These are phyloP conservation scores for Thelonectria olida DNA, from an alignment of 2,329 filamentous ascomycete species.

Conservation along the genomic window DNA sequence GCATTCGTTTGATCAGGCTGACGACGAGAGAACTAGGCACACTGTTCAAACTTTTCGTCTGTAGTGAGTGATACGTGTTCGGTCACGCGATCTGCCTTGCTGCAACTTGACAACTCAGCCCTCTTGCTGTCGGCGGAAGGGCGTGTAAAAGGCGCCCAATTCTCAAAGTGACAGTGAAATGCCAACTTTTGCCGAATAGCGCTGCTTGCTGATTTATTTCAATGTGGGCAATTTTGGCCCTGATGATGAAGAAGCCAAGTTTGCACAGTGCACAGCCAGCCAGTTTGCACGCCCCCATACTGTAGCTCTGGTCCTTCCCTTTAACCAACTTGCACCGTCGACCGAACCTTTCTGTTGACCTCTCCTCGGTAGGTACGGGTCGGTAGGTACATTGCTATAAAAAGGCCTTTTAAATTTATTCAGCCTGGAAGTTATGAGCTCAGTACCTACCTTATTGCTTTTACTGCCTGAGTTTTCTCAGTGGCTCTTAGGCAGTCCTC, in stretches of 20 bases:
- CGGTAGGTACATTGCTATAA: no score
- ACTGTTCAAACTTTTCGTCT: background rate
- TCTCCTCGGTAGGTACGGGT: no score
- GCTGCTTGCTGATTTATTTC: background rate
- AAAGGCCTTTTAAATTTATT: no score
- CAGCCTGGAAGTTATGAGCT: no score
- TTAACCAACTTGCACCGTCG: no score
- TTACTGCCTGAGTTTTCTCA: no score
- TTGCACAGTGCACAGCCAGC: background rate
- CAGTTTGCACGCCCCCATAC: no score
- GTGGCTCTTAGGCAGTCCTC: no score
- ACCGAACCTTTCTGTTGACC: no score
- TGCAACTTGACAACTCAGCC: background rate
- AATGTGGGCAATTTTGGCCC: background rate
- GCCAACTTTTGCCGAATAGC: background rate
- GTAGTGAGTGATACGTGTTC: background rate
- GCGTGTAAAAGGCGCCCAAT: background rate
- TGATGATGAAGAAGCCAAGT: background rate
- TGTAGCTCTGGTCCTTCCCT: no score
- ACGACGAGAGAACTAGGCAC: background rate
- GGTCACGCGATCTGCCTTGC: background rate
- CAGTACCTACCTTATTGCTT: no score
- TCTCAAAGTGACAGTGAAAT: background rate
- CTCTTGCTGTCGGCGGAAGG: background rate
- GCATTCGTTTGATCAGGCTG: conserved; percentile 9